Base-by-base conservation (phyloP, 1,284 basidiomycete genomes). In the Fomitopsis schrenkii region DNA sequence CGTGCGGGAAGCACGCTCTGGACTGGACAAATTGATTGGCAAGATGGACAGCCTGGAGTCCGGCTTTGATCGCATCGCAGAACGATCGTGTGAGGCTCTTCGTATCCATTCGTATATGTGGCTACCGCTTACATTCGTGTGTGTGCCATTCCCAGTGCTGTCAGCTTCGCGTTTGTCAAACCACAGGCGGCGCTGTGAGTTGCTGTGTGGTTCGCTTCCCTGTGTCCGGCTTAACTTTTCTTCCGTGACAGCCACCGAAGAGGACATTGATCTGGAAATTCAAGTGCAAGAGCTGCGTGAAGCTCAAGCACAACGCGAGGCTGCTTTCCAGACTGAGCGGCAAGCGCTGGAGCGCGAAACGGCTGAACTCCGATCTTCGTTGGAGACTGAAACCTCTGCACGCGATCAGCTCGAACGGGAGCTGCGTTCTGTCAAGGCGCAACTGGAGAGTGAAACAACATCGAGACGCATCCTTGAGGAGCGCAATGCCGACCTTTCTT, bases 1-100 rank as follows among this genome's bases (percentile, higher is more conserved):
- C n/a, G 79, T 93, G 8, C 76, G 77, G 14, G 87, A 88, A 67
- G 83, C 89, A 33, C 82, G 85, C 52, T 64, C 71, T 7, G 79
- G 82, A 14, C 74, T 95, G 38, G 85, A 90, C 63, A 88, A 83
- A 70, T 78, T 91, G 12, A 79, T 94, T 48, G 75, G 73, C 28
- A 89, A 86, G 72, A 92, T 95, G 84, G 90, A 94, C 65, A 79
- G 79, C 28, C 76, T 94, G 12, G 90, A 92, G 69, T 73, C 83
- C 0, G 86, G 87, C 2, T 93, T 95, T 68, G 93, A 94, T 67
- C 82, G 85, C 62, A 87, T 94, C 66, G 89, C 90, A 15, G 91
- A 93, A 69, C 82, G 87, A 52, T 90, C 91, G 60, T 75, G 92
- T 93, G 70, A 63, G 89, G 48, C 48, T 19, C 30, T 22, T 33